Evolutionary conservation across 495 filamentous ascomycete species (phyloP), one percentile per base, ranked within the genome.

Genomic region (Penicillium silybi): DNA sequence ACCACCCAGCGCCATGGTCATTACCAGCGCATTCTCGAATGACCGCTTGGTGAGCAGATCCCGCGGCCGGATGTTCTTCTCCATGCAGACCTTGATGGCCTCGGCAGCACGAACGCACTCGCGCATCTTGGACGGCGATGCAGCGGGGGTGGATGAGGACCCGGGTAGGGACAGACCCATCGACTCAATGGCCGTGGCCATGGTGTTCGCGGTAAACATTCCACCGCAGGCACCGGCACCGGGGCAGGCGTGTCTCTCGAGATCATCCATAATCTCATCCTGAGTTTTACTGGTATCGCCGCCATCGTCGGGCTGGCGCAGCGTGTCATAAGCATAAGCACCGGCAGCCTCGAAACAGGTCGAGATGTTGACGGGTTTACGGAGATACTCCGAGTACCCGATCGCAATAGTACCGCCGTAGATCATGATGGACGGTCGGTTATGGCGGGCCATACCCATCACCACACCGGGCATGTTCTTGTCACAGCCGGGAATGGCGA

Each of bases 131-230:
- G 90, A 85, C 6, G 93, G 91, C 3, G 88, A 92, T 8, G 82
- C 76, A 3, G 93, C 93, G 3, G 92, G 92, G 47, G 85, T 96
- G 0, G 89, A 92, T 0, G 90, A 95, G 1, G 90, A 96, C 9
- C 92, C 92, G 0, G 93, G 92, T 15, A 97, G 77, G 2, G 84
- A 84, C 19, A 98, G 78, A 46, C 93, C 93, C 89, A 98, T 95
- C 7, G 90, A 88, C 68, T 98, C 93, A 56, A 98, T 90, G 13
- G 91, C 91, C 0, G 91, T 95, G 5, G 90, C 88, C 92, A 98
- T 96, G 2, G 93, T 97, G 68, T 98, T 98, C 48, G 93, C 93
- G 2, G 93, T 98, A 82, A 89, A 98, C 84, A 85, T 98, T 43
- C 93, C 93, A 56, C 93, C 93, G 61, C 93, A 98, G n/a, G 91